A percentile compares a stretch with the other conserved stretches of the same genome.
Evolutionary conservation across 345 rosid genomes (phyloP).

Genomic region (Ceriops zippeliana): DNA sequence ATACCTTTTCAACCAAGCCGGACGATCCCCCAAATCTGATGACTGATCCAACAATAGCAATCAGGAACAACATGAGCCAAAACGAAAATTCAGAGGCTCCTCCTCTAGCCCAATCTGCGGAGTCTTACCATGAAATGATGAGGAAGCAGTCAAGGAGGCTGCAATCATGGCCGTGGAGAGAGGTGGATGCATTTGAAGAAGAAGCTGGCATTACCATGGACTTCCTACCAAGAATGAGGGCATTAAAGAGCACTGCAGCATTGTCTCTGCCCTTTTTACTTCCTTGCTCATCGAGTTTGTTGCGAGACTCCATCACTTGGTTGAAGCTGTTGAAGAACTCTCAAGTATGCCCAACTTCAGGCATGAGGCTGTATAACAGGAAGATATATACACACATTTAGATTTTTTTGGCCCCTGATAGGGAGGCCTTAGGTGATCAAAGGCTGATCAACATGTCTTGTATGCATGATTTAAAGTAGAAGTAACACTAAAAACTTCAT

Average conservation of each 20-base stretch:
- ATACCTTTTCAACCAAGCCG: conserved; percentile 14
- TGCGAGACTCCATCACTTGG: conserved; percentile 61
- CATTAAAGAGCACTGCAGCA: conserved; percentile 56
- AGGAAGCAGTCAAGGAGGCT: conserved; percentile 54
- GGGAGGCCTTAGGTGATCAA: too few relatives aligned
- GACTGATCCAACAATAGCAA: conserved; percentile 9
- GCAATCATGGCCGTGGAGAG: conserved; percentile 61
- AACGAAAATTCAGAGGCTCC: conserved; percentile 1
- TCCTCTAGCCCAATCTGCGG: conserved; percentile 20
- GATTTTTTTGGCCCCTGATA: neutral
- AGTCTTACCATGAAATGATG: conserved; percentile 50
- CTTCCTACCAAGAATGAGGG: conserved; percentile 42
- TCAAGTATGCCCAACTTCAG: conserved; percentile 55
- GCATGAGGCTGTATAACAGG: conserved; percentile 24
- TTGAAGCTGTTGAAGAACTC: conserved; percentile 55
- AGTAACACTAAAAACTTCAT: too few relatives aligned
- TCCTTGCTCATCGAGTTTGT: conserved; percentile 63
- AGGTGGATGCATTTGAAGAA: conserved; percentile 52
- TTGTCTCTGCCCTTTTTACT: conserved; percentile 56
- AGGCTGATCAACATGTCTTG: too few relatives aligned
- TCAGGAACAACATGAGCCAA: conserved; percentile 3
- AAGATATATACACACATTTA: neutral
- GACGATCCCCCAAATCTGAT: conserved; percentile 12
- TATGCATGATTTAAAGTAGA: too few relatives aligned
- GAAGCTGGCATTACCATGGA: conserved; percentile 33